Base-by-base conservation (phyloP, 75 land plant species). In the Picea glauca region DNA sequence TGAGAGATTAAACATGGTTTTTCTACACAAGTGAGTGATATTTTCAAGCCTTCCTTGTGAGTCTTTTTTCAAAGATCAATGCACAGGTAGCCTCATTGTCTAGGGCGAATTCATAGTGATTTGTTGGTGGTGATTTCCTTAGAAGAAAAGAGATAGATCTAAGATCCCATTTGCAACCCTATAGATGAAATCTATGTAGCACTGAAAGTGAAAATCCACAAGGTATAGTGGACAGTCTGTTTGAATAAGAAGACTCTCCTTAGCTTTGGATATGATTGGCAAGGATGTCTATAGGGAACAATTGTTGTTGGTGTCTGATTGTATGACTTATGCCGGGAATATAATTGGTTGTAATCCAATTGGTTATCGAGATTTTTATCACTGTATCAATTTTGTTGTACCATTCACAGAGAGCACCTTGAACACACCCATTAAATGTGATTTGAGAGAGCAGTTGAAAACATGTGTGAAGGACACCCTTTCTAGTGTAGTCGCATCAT, bases 341-440 rank as follows among this genome's bases (percentile, higher is more conserved):
- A 83, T 95, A 17, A 78, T 90, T 85, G 99, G 98, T 18, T 92
- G 91, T 64, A 94, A 90, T 62, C 62, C 82, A 65, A 73, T 84
- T 84, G 99, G 99, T 61, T 92, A 83, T 60, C 86, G 82, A 64
- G 91, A 91, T 33, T 77, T 97, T 15, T 86, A 83, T 56, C 87
- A 80, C 5, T 78, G 85, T n/a, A 59, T 90, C 26, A 81, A 90
- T 59, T 68, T 89, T 31, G 90, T 89, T 84, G 95, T 91, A 26
- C 99, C 99, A 62, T 91, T 97, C 63, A 26, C 26, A 26, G 26
- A 26, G 26, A 26, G 26, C 26, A 26, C 26, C 26, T 26, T 26
- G 26, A 26, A 90, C 90, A 85, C 88, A 56, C 92, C 98, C n/a
- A 83, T 87, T 60, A 93, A 87, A 80, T 87, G 89, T 64, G 26